Evolutionary conservation across 306 rosid species (phyloP).

Genomic region (Sicyos baderoa): DNA sequence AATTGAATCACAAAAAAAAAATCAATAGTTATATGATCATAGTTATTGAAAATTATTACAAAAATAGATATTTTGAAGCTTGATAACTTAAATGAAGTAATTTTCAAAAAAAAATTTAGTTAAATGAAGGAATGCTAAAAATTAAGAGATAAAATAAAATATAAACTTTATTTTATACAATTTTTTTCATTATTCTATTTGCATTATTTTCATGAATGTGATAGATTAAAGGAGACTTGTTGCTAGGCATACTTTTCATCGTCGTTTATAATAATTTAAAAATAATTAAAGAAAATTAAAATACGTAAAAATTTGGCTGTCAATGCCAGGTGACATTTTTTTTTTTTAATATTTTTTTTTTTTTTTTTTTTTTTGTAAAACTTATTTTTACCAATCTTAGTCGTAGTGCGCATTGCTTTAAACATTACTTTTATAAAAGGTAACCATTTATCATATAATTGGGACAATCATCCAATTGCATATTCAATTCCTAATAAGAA

Average conservation of each 20-base stretch:
- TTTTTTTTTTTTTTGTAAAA: too few species aligned
- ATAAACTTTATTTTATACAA: neutral
- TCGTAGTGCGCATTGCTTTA: constrained; percentile 18
- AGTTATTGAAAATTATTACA: too few species aligned
- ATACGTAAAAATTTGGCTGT: neutral
- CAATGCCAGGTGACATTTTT: neutral
- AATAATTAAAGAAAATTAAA: too few species aligned
- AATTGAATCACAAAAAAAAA: too few species aligned
- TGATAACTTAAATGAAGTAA: too few species aligned
- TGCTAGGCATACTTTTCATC: neutral
- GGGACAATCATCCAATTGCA: neutral
- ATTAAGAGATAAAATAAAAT: too few species aligned
- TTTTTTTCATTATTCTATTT: neutral
- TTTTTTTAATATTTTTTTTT: too few species aligned
- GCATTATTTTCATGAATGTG: neutral
- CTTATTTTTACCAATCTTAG: neutral
- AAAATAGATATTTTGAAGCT: too few species aligned
- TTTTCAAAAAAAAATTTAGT: too few species aligned
- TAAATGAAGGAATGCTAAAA: too few species aligned
- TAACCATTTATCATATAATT: constrained; percentile 13
- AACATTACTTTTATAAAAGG: constrained; percentile 12
- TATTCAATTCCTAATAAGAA: neutral
- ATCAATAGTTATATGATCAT: too few species aligned
- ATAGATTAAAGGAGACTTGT: neutral
- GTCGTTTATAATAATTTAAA: too few species aligned